A percentile compares a stretch with the other conserved stretches of the same genome.
Evolutionary conservation across 768 basidiomycete species (phyloP).

Genomic region (Leccinum uliginosum): DNA sequence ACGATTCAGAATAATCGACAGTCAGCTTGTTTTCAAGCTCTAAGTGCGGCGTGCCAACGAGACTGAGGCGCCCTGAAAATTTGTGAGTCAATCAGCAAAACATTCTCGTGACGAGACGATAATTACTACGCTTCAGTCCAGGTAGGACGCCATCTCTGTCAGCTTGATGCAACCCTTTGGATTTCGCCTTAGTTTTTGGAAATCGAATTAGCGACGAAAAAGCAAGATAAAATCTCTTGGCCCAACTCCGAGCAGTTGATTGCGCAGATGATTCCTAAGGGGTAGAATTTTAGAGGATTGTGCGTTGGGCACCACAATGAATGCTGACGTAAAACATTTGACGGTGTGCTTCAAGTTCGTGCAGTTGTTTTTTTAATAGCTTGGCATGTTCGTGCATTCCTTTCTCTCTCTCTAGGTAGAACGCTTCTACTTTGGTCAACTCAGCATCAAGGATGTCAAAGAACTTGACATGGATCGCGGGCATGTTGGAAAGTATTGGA

Average conservation of each 20-base stretch:
- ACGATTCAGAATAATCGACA: neutral
- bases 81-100: neutral
- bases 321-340: constrained; percentile 49
- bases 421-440: constrained; percentile 79
- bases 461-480: constrained; percentile 62
- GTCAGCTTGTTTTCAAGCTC: neutral
- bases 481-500: constrained; percentile 51
- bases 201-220: constrained; percentile 6
- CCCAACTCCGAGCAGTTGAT: constrained; percentile 11
- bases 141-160: neutral
- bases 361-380: constrained; percentile 61
- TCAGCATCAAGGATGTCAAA: constrained; percentile 75
- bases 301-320: neutral
- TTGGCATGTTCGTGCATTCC: constrained; percentile 49
- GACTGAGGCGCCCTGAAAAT: neutral
- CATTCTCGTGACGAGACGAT: neutral
- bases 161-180: neutral
- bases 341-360: constrained; percentile 69
- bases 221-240: constrained; percentile 3
- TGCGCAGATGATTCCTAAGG: constrained; percentile 14
- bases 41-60: neutral
- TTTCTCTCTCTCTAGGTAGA: constrained; percentile 70
- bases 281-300: neutral
- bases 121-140: constrained; percentile 7
- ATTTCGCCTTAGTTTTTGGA: neutral